Base-by-base conservation (phyloP, 306 rosid genomes). In the Senna siamea region DNA sequence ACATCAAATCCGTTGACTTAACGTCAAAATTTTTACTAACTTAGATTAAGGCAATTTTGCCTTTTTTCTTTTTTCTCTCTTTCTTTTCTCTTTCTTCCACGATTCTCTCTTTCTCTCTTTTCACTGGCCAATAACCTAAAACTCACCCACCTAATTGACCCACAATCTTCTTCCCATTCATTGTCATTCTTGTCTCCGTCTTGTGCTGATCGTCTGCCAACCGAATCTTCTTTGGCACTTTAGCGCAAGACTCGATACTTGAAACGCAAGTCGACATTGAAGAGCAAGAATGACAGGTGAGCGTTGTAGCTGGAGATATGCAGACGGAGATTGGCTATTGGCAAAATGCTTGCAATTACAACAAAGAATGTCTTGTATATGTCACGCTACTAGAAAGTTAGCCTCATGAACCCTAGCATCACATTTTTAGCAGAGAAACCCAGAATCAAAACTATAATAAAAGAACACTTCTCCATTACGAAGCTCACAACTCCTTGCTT, bases 341-440 rank as follows among this genome's bases (percentile, higher is more conserved):
- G 79, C 26, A 53, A 80, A 80, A 32, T 37, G 11, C 38, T 73
- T 0, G 26, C 84, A 80, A 10, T 38, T 3, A 62, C 46, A 50
- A 46, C 84, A 83, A 40, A 83, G 51, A 2, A 64, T 11, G 14
- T 64, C 67, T 2, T 84, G 77, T 48, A 19, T 35, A 51, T 83
- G 87, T 5, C 87, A 82, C 68, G 84, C 87, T 2, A 83, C 87
- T 43, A 83, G 77, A 53, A 83, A 80, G 57, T 83, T 83, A 0
- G 82, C 87, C n/a, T 54, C 0, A 15, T 83, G 87, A 17, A 80
- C 80, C 52, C 34, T 6, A 38, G 22, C 38, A 52, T 83, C 87
- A 2, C 87, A 83, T 34, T 40, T 57, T 15, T 28, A 14, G 63
- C 87, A 83, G 41, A 83, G 84, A 52, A 80, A 83, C 9, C 84